phyloP scores from a whole-genome alignment of 345 rosid genomes.

The Citropsis articulata region DNA sequence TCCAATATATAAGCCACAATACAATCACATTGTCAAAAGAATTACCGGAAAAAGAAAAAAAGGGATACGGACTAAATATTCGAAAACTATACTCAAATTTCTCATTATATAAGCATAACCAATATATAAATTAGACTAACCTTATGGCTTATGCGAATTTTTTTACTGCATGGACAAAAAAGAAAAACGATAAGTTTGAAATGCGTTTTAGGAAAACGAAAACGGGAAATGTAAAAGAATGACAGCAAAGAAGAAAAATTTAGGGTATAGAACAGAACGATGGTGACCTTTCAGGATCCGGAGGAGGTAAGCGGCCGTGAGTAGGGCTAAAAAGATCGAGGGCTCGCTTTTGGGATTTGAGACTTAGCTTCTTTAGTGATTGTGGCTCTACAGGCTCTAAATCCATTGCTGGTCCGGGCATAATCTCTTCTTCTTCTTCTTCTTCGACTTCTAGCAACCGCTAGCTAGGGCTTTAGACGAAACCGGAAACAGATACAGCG shows the following conservation, averaged over 20 bases:
- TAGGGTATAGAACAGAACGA: background rate
- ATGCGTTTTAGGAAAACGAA: background rate
- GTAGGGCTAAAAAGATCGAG: conserved; percentile 85
- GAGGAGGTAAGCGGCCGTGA: conserved; percentile 70
- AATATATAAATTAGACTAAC: conserved; percentile 33
- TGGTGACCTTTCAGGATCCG: conserved; percentile 72
- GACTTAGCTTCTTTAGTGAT: conserved; percentile 83
- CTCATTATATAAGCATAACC: background rate
- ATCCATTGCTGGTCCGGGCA: conserved; percentile 55
- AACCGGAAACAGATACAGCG: too few relatives aligned
- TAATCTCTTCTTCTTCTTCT: conserved; percentile 4
- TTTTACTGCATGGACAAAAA: conserved; percentile 51
- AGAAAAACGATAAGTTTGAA: background rate
- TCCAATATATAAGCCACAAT: background rate
- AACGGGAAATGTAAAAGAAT: background rate
- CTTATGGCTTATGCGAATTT: conserved; percentile 83
- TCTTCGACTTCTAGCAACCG: background rate
- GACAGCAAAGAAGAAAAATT: background rate
- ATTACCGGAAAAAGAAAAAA: background rate
- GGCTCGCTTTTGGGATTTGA: conserved; percentile 81
- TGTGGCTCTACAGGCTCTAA: conserved; percentile 89
- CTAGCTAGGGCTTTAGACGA: background rate
- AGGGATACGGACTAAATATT: background rate
- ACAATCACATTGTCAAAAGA: background rate
- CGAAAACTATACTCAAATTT: background rate